Conservation (phyloP, 805 yeast genomes). For the Saccharomycopsis babjevae region DNA sequence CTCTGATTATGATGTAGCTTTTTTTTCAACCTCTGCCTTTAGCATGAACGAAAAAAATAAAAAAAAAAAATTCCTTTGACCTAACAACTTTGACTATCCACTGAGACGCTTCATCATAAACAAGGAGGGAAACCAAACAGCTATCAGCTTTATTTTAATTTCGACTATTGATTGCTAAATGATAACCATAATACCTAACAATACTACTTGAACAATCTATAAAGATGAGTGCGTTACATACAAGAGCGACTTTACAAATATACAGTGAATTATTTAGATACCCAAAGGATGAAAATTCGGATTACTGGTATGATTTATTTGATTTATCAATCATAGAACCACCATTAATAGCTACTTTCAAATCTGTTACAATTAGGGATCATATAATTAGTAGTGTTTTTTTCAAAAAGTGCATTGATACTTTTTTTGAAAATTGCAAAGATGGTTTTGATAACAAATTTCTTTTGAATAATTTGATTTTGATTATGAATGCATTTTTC, state of each 20-base stretch:
- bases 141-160: too few species aligned
- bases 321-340: constrained; percentile 14
- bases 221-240: constrained; percentile 1
- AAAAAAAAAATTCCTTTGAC: too few species aligned
- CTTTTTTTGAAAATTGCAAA: not conserved
- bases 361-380: constrained; percentile 3
- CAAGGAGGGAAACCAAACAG: too few species aligned
- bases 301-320: constrained; percentile 17
- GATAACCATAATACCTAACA: too few species aligned
- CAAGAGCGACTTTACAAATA: constrained; percentile 10
- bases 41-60: too few species aligned
- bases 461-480: constrained; percentile 9
- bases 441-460: constrained; percentile 2
- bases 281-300: not conserved
- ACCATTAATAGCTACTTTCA: constrained; percentile 17
- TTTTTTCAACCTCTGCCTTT: too few species aligned
- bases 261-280: constrained; percentile 10
- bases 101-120: too few species aligned
- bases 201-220: not conserved
- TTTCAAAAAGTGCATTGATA: not conserved
- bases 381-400: constrained; percentile 2
- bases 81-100: too few species aligned
- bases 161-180: too few species aligned
- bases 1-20: too few species aligned
- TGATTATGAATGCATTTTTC: constrained; percentile 16